These are phyloP conservation scores for Symbiotaphrina buchneri DNA, from an alignment of 495 filamentous ascomycete species.

Conservation along the genomic window DNA sequence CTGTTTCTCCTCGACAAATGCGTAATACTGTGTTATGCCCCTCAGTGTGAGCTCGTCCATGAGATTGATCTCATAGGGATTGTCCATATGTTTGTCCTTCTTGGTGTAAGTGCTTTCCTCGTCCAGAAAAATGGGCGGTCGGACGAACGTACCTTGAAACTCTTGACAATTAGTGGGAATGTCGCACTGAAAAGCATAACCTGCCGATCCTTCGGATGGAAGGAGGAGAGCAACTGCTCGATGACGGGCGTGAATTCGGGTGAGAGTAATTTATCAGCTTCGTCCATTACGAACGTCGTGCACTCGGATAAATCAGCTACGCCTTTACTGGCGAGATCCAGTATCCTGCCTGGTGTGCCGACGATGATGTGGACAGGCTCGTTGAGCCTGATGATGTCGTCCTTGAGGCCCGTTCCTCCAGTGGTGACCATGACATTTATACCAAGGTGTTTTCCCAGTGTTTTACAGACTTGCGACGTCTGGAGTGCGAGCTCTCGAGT, in stretches of 20 bases:
- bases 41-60: conserved; percentile 98
- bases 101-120: background rate
- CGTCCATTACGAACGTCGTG: conserved; percentile 96
- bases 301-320: conserved; percentile 94
- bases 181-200: conserved; percentile 99
- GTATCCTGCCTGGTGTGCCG: conserved; percentile 85
- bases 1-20: conserved; percentile 96
- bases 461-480: conserved; percentile 97
- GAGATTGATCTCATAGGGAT: conserved; percentile 94
- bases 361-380: conserved; percentile 95
- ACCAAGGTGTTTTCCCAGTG: conserved; percentile 83
- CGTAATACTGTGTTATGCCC: conserved; percentile 97
- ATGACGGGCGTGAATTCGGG: conserved; percentile 93
- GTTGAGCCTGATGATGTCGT: conserved; percentile 88
- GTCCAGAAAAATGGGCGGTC: background rate
- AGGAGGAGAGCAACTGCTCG: conserved; percentile 78
- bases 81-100: conserved; percentile 81
- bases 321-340: conserved; percentile 83
- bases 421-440: conserved; percentile 99
- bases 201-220: conserved; percentile 88
- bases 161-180: conserved; percentile 87
- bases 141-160: conserved; percentile 46
- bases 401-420: conserved; percentile 79
- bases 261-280: conserved; percentile 92
- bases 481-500: conserved; percentile 96